Base-by-base conservation (phyloP, 2,329 filamentous ascomycete species). In the Alternaria rosae region DNA sequence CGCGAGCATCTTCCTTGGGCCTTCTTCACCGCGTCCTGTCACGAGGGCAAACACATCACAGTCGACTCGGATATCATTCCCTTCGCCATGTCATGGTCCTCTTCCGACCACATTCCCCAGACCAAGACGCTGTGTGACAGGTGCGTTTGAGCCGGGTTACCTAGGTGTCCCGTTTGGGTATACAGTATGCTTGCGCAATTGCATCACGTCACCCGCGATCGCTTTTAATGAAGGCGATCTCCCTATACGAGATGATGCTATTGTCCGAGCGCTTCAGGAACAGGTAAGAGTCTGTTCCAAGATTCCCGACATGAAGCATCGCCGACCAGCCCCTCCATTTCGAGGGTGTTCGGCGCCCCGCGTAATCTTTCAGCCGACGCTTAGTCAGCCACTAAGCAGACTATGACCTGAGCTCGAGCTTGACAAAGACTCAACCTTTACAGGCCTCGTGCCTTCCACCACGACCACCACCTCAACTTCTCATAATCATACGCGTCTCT, bases 231-330 rank as follows among this genome's bases (percentile, higher is more conserved):
- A 30, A 25, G 12, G 17, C 62, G 15, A 42, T 45, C 51, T 38
- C 35, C 35, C 35, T 42, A 44, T 56, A 57, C 50, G 30, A 38
- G 25, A 54, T 61, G 64, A 65, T 67, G 63, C 62, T 66, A 66
- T 64, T 45, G 28, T 54, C 54, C 42, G 57, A 64, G 55, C 63
- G 35, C 53, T 55, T 55, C 69, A 71, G 69, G 67, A 70, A 73
- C 69, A 73, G 68, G 66, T 62, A 71, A 65, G 56, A 53, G 43
- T 44, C 65, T 65, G 59, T 11, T 50, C 25, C 51, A 53, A 28
- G 21, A 53, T 25, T 38, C 8, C 28, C 35, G 35, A 38, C 5
- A 38, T 38, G 20, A 26, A 47, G 42, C 17, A 53, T 48, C 50
- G 42, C 35, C 48, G 30, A 21, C 57, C 45, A 55, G 57, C 57